Percentiles rank a stretch among this genome's conserved stretches.
Evolutionary conservation across 1,284 basidiomycete genomes (phyloP).

Genomic region (Megacollybia platyphylla): DNA sequence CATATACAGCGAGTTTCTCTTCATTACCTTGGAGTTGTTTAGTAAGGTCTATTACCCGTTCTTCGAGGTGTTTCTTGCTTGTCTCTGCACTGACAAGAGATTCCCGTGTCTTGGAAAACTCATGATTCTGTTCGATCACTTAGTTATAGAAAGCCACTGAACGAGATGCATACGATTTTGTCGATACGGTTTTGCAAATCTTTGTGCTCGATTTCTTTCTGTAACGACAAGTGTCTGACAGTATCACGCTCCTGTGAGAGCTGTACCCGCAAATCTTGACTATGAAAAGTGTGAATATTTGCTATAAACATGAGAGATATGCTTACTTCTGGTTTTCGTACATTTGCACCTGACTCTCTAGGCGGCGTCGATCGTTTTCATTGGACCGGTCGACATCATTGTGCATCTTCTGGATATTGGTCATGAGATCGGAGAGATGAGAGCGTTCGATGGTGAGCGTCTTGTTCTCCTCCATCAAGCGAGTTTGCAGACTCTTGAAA

Average conservation of each 20-base stretch:
- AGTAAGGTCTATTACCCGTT: constrained; percentile 60
- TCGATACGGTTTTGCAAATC: constrained; percentile 69
- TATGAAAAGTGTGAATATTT: constrained; percentile 14
- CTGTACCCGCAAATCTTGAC: constrained; percentile 65
- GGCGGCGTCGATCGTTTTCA: constrained; percentile 65
- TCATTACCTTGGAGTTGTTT: constrained; percentile 65
- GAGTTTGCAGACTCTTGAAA: constrained; percentile 55
- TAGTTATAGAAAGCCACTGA: not conserved
- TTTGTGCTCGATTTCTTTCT: constrained; percentile 72
- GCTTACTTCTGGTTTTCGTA: constrained; percentile 70
- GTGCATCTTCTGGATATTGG: constrained; percentile 83
- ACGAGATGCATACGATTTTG: constrained; percentile 40
- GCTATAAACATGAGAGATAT: not conserved
- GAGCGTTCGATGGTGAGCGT: constrained; percentile 70
- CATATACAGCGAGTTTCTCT: constrained; percentile 81
- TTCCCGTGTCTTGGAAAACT: constrained; percentile 64
- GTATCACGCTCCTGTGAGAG: constrained; percentile 73
- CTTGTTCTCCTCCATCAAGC: constrained; percentile 80
- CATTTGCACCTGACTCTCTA: constrained; percentile 73
- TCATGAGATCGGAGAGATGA: constrained; percentile 76
- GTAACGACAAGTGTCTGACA: constrained; percentile 58
- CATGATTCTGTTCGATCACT: constrained; percentile 31
- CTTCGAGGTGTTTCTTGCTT: constrained; percentile 70
- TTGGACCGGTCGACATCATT: constrained; percentile 75
- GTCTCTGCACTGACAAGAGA: constrained; percentile 66